Evolutionary conservation across 2,329 filamentous ascomycete genomes (phyloP).

Genomic region (Aureobasidium sp.): DNA sequence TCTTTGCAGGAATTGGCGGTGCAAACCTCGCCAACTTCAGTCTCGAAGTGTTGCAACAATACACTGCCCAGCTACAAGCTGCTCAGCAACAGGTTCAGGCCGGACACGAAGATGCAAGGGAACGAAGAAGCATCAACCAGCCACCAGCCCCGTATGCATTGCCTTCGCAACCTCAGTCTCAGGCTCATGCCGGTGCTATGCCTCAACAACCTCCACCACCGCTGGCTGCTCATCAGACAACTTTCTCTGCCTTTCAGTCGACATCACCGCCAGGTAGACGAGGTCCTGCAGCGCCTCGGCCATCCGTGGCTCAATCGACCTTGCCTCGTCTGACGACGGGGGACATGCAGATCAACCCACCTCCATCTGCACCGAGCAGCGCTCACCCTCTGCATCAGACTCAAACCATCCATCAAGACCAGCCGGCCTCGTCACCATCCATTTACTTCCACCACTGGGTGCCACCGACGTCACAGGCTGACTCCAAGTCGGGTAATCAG

Average conservation of each 20-base stretch:
- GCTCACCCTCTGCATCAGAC: slow-evolving; percentile 35
- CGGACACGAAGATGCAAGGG: slow-evolving; percentile 34
- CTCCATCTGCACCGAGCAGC: slow-evolving; percentile 30
- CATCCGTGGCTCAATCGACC: slow-evolving; percentile 35
- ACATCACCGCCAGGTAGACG: slow-evolving; percentile 18
- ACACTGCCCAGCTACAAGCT: slow-evolving; percentile 36
- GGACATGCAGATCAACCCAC: slow-evolving; percentile 42
- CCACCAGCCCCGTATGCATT: slow-evolving; percentile 19
- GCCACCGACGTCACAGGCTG: slow-evolving; percentile 60
- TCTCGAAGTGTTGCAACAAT: slow-evolving; percentile 43
- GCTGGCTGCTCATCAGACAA: slow-evolving; percentile 24
- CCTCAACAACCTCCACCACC: slow-evolving; percentile 23
- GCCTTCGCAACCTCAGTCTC: slow-evolving; percentile 18
- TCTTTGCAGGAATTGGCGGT: slow-evolving; percentile 44
- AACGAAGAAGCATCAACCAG: slow-evolving; percentile 34
- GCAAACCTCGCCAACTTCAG: slow-evolving; percentile 39
- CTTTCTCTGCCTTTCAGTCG: slow-evolving; percentile 32
- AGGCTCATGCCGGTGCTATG: not conserved
- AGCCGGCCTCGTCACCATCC: slow-evolving; percentile 58
- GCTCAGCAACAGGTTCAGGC: slow-evolving; percentile 35
- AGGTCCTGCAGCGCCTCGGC: slow-evolving; percentile 25
- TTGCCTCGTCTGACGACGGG: slow-evolving; percentile 44
- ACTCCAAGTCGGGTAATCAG: slow-evolving; percentile 46
- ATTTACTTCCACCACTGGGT: slow-evolving; percentile 94
- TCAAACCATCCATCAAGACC: slow-evolving; percentile 50